Percentiles rank a stretch among this genome's conserved stretches.
phyloP scores from a whole-genome alignment of 2,329 filamentous ascomycete species.

The Fusarium graminum region DNA sequence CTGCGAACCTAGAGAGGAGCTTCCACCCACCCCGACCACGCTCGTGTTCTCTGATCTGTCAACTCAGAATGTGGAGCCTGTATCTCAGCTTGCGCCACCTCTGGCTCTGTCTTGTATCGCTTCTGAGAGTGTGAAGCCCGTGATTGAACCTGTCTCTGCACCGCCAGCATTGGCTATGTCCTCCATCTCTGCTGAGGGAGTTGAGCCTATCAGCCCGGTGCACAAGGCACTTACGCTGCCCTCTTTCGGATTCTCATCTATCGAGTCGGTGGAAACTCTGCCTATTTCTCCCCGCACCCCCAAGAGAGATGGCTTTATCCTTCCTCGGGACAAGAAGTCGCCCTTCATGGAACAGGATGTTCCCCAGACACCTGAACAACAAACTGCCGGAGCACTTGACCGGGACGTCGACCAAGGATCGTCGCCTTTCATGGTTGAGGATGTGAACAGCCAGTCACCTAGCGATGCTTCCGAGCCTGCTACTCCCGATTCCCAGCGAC shows the following conservation, averaged over 20 bases:
- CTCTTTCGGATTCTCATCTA: slow-evolving; percentile 59
- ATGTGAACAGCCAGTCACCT: slow-evolving; percentile 70
- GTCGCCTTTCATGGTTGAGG: slow-evolving; percentile 70
- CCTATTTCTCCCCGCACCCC: slow-evolving; percentile 64
- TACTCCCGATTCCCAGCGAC: slow-evolving; percentile 68
- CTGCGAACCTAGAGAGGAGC: slow-evolving; percentile 55
- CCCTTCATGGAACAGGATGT: slow-evolving; percentile 49
- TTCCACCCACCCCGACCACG: slow-evolving; percentile 37
- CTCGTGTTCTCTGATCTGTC: slow-evolving; percentile 55
- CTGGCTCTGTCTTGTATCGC: slow-evolving; percentile 40
- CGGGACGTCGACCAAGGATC: slow-evolving; percentile 59
- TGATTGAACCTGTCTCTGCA: slow-evolving; percentile 42
- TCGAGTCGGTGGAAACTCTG: slow-evolving; percentile 62
- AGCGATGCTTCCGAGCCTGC: slow-evolving; percentile 57
- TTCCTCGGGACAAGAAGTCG: slow-evolving; percentile 61
- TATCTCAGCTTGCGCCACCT: slow-evolving; percentile 46
- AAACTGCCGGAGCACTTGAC: slow-evolving; percentile 53
- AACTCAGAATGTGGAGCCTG: slow-evolving; percentile 56
- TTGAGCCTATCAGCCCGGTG: slow-evolving; percentile 57
- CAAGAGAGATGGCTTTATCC: slow-evolving; percentile 68
- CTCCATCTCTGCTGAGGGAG: slow-evolving; percentile 52
- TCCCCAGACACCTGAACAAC: slow-evolving; percentile 57
- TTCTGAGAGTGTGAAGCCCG: slow-evolving; percentile 55
- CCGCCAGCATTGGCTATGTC: slow-evolving; percentile 55
- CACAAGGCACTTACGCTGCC: slow-evolving; percentile 44